Evolutionary conservation across 306 rosid species (phyloP), one percentile per base, ranked within the genome.

Genomic region (Cicer bijugum): DNA sequence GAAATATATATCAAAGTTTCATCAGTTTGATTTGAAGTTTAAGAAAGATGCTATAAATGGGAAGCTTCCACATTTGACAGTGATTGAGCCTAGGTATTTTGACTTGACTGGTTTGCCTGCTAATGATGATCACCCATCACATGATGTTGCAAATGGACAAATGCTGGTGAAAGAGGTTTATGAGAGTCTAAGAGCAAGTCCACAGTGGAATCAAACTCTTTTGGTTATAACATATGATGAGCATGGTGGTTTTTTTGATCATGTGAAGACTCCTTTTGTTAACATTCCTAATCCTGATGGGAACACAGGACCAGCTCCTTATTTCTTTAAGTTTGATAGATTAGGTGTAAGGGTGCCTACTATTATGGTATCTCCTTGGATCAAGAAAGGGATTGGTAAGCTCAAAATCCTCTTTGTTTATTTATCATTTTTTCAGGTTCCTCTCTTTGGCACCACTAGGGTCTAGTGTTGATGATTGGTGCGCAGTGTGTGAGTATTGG

Each of bases 291-390:
- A 71, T 66, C 99, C 97, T 46, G 99, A 95, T 81, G 99, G 99
- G 19, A 95, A 95, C 82, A 87, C 96, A 0, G 99, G 99, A 48
- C 99, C 97, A 69, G 93, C 97, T 78, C 99, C 99, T 10, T 87
- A 64, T 86, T 95, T 95, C 89, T 95, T 95, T 85, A 91, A 95
- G 86, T 95, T 95, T 67, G 99, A 95, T 82, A 82, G 99, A 78
- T 88, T 91, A 28, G 99, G 99, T 4, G 99, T 95, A 81, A 95
- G 99, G 5, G 97, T 91, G 52, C 97, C 97, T 0, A 95, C 99
- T 6, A 91, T 95, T 61, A 95, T 95, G 99, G 75, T 91, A 67
- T 95, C 99, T 76, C 99, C 99, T 57, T 91, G 99, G 99, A 95
- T 95, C 81, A 91, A 88, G 89, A 91, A 95, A 86, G 99, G 96